Conservation (phyloP, 2,329 filamentous ascomycete species). For the Aspergillus calidoustus region DNA sequence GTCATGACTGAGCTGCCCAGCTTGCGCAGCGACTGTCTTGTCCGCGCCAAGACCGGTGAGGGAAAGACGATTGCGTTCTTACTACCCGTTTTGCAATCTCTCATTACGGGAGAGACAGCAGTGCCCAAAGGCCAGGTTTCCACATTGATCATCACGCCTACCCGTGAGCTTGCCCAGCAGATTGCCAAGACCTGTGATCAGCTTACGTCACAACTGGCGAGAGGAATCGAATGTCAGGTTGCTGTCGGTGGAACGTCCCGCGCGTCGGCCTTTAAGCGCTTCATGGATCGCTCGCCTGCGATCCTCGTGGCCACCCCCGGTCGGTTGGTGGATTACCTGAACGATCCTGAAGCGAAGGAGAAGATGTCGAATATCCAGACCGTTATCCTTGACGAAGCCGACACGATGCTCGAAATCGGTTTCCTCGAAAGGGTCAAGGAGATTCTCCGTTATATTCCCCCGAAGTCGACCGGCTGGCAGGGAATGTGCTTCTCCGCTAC, state of each 20-base stretch:
- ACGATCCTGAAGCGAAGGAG: constrained; percentile 46
- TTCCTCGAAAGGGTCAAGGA: constrained; percentile 58
- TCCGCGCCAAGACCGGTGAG: constrained; percentile 58
- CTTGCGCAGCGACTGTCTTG: constrained; percentile 57
- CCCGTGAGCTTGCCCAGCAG: constrained; percentile 55
- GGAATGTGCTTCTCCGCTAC: constrained; percentile 88
- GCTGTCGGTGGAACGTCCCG: constrained; percentile 48
- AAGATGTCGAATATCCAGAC: constrained; percentile 54
- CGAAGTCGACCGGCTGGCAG: constrained; percentile 51
- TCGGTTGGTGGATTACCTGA: constrained; percentile 53
- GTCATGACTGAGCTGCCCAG: constrained; percentile 56
- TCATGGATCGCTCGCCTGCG: constrained; percentile 35
- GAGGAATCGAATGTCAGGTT: constrained; percentile 49
- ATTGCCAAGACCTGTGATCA: constrained; percentile 53
- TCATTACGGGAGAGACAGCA: constrained; percentile 39
- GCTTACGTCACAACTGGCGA: constrained; percentile 46
- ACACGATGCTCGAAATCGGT: constrained; percentile 39
- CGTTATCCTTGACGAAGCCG: constrained; percentile 53
- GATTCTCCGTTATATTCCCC: constrained; percentile 56
- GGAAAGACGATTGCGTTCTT: constrained; percentile 57
- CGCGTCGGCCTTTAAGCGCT: constrained; percentile 32
- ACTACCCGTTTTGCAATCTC: constrained; percentile 52
- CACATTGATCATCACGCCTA: constrained; percentile 55
- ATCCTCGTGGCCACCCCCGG: constrained; percentile 56
- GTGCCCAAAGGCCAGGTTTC: constrained; percentile 44